Conservation (phyloP, 2,329 filamentous ascomycete species). For the Xylariomycetidae sp. region DNA sequence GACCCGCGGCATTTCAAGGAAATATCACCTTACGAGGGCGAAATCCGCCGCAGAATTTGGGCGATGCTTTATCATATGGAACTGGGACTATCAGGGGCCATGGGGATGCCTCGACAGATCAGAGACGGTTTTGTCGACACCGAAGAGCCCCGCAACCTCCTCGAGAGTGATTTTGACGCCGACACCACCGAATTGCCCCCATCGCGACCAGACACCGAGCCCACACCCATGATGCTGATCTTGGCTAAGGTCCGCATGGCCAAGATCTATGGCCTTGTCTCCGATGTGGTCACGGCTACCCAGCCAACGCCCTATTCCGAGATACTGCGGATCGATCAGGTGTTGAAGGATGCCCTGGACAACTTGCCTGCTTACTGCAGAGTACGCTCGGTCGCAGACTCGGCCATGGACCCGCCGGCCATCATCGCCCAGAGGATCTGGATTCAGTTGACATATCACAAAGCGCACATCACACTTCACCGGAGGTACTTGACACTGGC, state of each 20-base stretch:
- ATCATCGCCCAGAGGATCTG: slow-evolving; percentile 23
- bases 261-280: slow-evolving; percentile 10
- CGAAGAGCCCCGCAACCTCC: slow-evolving; percentile 35
- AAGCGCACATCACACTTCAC: slow-evolving; percentile 26
- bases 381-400: slow-evolving; percentile 11
- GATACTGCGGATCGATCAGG: slow-evolving; percentile 15
- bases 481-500: slow-evolving; percentile 18
- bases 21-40: slow-evolving; percentile 36
- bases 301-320: slow-evolving; percentile 13
- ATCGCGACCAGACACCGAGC: slow-evolving; percentile 24
- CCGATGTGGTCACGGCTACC: slow-evolving; percentile 12
- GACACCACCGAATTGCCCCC: slow-evolving; percentile 31
- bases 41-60: slow-evolving; percentile 41
- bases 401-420: slow-evolving; percentile 17
- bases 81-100: slow-evolving; percentile 33
- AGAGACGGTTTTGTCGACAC: slow-evolving; percentile 33
- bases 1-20: slow-evolving; percentile 35
- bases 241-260: slow-evolving; percentile 17
- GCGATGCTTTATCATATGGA: slow-evolving; percentile 35
- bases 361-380: slow-evolving; percentile 20
- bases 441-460: slow-evolving; percentile 23
- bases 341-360: slow-evolving; percentile 16
- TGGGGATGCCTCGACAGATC: slow-evolving; percentile 38
- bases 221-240: slow-evolving; percentile 19
- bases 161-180: slow-evolving; percentile 35